phyloP scores from a whole-genome alignment of 1,284 basidiomycete genomes.

The Kwoniella shivajii region DNA sequence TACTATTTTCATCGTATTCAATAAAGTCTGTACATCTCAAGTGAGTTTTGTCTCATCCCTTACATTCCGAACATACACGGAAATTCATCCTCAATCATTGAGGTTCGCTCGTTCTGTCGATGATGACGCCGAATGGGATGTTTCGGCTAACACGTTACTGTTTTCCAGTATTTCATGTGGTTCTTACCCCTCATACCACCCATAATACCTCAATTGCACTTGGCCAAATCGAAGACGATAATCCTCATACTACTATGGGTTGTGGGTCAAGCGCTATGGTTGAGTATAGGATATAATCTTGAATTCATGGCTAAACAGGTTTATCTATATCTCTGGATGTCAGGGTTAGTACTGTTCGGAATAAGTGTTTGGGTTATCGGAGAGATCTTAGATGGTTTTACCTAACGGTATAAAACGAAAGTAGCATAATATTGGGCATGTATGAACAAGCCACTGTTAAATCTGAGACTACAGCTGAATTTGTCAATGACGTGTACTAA shows the following conservation, averaged over 20 bases:
- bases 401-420: neutral
- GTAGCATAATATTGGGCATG: too few species aligned
- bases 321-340: constrained; percentile 72
- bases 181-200: constrained; percentile 89
- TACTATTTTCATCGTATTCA: constrained; percentile 85
- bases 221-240: constrained; percentile 58
- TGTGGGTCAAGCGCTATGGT: constrained; percentile 73
- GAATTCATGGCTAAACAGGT: constrained; percentile 79
- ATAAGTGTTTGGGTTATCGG: constrained; percentile 76
- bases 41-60: constrained; percentile 58
- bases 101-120: neutral
- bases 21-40: constrained; percentile 98
- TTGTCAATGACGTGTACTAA: too few species aligned
- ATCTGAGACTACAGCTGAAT: too few species aligned
- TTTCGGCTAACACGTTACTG: too few species aligned
- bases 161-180: constrained; percentile 97
- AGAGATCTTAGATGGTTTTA: constrained; percentile 59
- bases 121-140: too few species aligned
- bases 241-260: constrained; percentile 68
- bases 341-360: constrained; percentile 71
- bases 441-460: too few species aligned
- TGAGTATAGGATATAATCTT: constrained; percentile 80
- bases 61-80: too few species aligned
- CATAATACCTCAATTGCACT: constrained; percentile 66
- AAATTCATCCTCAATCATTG: too few species aligned